Evolutionary conservation across 164 flowering plant genomes (phyloP).

Genomic region (Saururus chinensis): DNA sequence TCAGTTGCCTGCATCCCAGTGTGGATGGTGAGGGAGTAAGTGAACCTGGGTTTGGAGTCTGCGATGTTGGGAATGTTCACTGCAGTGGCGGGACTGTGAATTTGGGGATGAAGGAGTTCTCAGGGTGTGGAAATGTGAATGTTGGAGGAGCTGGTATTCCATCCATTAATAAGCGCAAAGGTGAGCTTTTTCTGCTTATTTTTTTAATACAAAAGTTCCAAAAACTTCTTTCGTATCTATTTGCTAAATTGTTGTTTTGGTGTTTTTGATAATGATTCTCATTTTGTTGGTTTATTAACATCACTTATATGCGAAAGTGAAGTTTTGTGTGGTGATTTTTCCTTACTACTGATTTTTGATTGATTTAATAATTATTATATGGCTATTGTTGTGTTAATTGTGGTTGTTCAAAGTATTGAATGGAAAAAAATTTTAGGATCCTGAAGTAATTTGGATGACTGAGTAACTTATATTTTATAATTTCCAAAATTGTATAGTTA

Average conservation of each 20-base stretch:
- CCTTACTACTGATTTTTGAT: background rate
- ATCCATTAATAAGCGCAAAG: constrained; percentile 44
- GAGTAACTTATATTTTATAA: background rate
- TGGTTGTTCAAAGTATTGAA: background rate
- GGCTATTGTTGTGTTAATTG: background rate
- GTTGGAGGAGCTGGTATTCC: constrained; percentile 14
- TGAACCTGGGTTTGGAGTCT: constrained; percentile 41
- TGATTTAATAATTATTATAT: background rate
- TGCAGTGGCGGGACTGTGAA: constrained; percentile 32
- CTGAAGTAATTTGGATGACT: background rate
- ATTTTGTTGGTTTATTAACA: too few relatives aligned
- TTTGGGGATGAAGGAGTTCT: constrained; percentile 22
- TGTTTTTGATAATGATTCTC: background rate
- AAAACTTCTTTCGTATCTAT: too few relatives aligned
- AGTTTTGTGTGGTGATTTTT: background rate
- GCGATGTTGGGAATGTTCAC: constrained; percentile 55
- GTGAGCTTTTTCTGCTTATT: constrained; percentile 3
- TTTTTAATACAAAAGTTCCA: too few relatives aligned
- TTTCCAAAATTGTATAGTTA: background rate
- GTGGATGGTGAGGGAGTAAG: constrained; percentile 21
- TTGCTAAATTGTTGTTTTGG: background rate
- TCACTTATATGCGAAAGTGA: background rate
- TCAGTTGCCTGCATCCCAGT: constrained; percentile 52
- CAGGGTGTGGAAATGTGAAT: constrained; percentile 29
- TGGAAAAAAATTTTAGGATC: background rate